These are phyloP conservation scores for Lentithecium fluviatile DNA, from an alignment of 495 filamentous ascomycete genomes.

Conservation along the genomic window DNA sequence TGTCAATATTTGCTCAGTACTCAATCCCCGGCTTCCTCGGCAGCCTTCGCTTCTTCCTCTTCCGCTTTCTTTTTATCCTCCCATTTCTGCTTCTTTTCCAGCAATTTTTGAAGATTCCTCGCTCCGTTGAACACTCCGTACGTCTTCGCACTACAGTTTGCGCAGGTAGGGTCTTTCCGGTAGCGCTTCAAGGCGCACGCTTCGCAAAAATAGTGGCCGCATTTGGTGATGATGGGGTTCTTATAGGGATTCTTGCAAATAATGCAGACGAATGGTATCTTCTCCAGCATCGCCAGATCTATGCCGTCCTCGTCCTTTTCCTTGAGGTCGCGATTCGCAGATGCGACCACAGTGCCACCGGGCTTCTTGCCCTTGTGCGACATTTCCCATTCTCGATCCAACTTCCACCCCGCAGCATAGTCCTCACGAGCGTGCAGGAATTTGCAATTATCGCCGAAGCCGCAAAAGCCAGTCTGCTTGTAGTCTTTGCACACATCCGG, in stretches of 20 bases:
- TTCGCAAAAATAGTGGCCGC: constrained; percentile 95
- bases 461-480: constrained; percentile 83
- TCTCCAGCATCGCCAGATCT: constrained; percentile 75
- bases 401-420: constrained; percentile 91
- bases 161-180: constrained; percentile 76
- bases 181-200: constrained; percentile 82
- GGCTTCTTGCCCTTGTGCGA: constrained; percentile 72
- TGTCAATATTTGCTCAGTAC: background rate
- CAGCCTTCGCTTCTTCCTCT: constrained; percentile 58
- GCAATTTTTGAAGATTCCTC: constrained; percentile 73
- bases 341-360: constrained; percentile 61
- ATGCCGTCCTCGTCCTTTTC: constrained; percentile 62
- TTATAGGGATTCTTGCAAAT: constrained; percentile 83
- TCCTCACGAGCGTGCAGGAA: constrained; percentile 85
- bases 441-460: constrained; percentile 80
- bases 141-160: constrained; percentile 79
- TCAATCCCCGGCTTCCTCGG: constrained; percentile 4
- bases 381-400: constrained; percentile 91
- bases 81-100: constrained; percentile 79
- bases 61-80: constrained; percentile 65
- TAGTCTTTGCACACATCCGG: constrained; percentile 97
- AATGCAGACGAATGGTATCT: constrained; percentile 93
- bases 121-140: constrained; percentile 87
- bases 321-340: constrained; percentile 51
- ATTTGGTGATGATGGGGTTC: constrained; percentile 81